These are phyloP conservation scores for Podila horticola DNA, from an alignment of 192 early-diverging fungal species.

Conservation along the genomic window DNA sequence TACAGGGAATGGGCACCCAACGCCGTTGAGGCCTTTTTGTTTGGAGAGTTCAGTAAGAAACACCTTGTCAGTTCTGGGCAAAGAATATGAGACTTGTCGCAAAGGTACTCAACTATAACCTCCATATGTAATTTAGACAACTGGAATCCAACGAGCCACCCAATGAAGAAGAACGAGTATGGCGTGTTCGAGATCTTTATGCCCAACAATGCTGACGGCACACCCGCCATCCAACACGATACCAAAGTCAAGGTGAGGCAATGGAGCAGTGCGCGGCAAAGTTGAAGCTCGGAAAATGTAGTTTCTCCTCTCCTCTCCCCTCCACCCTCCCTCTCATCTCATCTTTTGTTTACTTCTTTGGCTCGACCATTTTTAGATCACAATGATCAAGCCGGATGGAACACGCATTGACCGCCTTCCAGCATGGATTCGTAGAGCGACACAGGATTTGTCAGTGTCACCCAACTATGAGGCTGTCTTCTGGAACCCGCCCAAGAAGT, in stretches of 20 bases:
- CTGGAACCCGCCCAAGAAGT: conserved; percentile 89
- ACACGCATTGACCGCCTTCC: conserved; percentile 90
- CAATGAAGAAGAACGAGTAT: conserved; percentile 83
- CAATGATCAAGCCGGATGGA: conserved; percentile 76
- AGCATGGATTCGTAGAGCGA: conserved; percentile 86
- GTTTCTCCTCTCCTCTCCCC: neutral
- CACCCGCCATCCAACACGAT: conserved; percentile 81
- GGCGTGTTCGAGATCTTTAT: conserved; percentile 86
- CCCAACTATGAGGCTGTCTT: conserved; percentile 93
- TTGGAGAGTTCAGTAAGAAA: conserved; percentile 94
- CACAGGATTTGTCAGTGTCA: conserved; percentile 84
- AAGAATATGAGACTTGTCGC: neutral
- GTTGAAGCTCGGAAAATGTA: no score
- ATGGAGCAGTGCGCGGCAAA: neutral
- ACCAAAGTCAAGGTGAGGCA: conserved; percentile 84
- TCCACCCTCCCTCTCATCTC: no score
- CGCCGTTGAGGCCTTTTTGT: conserved; percentile 77
- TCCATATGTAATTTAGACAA: conserved; percentile 64
- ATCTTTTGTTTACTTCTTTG: neutral
- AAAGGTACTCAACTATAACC: neutral
- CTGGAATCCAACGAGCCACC: conserved; percentile 82
- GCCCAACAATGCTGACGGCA: conserved; percentile 69
- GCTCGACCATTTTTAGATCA: conserved; percentile 59
- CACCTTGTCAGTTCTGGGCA: neutral
- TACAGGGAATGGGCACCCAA: conserved; percentile 98